Conservation (phyloP, 2,329 filamentous ascomycete species). For the Xylaria multiplex region DNA sequence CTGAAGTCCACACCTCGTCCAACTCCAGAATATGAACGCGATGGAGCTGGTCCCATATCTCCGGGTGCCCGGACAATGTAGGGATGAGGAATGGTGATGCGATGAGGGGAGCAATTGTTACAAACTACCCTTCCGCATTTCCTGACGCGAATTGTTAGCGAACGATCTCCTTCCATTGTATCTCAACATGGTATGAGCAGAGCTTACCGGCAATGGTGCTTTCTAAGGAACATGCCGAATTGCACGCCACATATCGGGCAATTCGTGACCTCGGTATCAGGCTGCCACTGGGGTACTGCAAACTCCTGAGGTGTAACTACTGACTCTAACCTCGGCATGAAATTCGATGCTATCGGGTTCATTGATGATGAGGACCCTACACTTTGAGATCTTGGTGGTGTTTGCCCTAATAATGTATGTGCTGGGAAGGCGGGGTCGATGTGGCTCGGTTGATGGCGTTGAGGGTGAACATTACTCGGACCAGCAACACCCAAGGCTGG, state of each 20-base stretch:
- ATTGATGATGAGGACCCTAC: slow-evolving; percentile 12
- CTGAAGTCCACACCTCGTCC: slow-evolving; percentile 57
- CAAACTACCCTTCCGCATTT: slow-evolving; percentile 97
- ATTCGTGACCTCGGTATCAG: slow-evolving; percentile 80
- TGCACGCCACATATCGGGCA: slow-evolving; percentile 85
- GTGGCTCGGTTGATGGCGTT: neutral
- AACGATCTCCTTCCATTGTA: neutral
- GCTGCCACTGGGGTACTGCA: slow-evolving; percentile 83
- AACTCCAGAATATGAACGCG: slow-evolving; percentile 53
- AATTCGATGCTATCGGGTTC: slow-evolving; percentile 32
- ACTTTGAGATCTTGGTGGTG: neutral
- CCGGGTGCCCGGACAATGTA: slow-evolving; percentile 86
- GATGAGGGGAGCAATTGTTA: slow-evolving; percentile 87
- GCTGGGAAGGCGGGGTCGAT: neutral
- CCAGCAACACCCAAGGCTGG: too few species aligned
- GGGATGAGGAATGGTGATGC: slow-evolving; percentile 92
- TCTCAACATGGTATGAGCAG: neutral
- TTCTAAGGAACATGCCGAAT: slow-evolving; percentile 87
- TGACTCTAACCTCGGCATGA: slow-evolving; percentile 20
- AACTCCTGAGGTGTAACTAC: slow-evolving; percentile 54
- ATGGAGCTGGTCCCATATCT: slow-evolving; percentile 43
- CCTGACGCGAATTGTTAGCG: slow-evolving; percentile 52
- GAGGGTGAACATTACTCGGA: slow-evolving; percentile 1
- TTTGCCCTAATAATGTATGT: neutral
- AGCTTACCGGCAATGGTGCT: slow-evolving; percentile 87